A percentile compares a stretch with the other conserved stretches of the same genome.
Evolutionary conservation across 495 filamentous ascomycete genomes (phyloP).

Genomic region (Penicilliopsis zonata): DNA sequence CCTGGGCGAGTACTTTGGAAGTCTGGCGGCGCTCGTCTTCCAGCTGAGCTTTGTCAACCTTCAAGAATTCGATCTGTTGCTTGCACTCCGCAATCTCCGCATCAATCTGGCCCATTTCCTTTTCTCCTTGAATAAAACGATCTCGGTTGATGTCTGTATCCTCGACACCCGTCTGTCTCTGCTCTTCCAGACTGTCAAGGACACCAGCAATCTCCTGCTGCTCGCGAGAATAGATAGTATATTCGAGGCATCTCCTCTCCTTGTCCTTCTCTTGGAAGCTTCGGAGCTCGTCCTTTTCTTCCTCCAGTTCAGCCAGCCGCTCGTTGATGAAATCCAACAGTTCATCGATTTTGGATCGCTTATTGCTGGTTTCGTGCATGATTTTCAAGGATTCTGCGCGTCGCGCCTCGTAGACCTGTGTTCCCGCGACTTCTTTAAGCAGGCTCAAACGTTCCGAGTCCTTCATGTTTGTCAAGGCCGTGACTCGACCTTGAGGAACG

Average conservation of each 20-base stretch:
- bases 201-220: slow-evolving; percentile 65
- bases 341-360: slow-evolving; percentile 89
- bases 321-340: slow-evolving; percentile 82
- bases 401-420: slow-evolving; percentile 89
- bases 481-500: slow-evolving; percentile 93
- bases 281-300: slow-evolving; percentile 90
- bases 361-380: slow-evolving; percentile 93
- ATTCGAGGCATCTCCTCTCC: slow-evolving; percentile 85
- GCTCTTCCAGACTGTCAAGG: slow-evolving; percentile 73
- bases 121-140: slow-evolving; percentile 66
- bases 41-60: slow-evolving; percentile 75
- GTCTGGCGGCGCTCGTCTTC: slow-evolving; percentile 82
- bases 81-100: slow-evolving; percentile 64
- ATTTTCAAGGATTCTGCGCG: slow-evolving; percentile 86
- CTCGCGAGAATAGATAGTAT: slow-evolving; percentile 84
- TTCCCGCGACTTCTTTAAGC: slow-evolving; percentile 94
- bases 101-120: slow-evolving; percentile 65
- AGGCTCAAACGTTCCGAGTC: slow-evolving; percentile 79
- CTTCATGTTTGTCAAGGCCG: slow-evolving; percentile 96
- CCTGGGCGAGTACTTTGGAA: slow-evolving; percentile 63
- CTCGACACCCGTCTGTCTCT: slow-evolving; percentile 66
- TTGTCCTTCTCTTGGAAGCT: slow-evolving; percentile 91
- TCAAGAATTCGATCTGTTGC: slow-evolving; percentile 73
- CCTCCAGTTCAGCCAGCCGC: slow-evolving; percentile 78
- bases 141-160: slow-evolving; percentile 72